Evolutionary conservation across 2,329 filamentous ascomycete genomes (phyloP), one percentile per base, ranked within the genome.

Genomic region (Monosporascus ibericus): DNA sequence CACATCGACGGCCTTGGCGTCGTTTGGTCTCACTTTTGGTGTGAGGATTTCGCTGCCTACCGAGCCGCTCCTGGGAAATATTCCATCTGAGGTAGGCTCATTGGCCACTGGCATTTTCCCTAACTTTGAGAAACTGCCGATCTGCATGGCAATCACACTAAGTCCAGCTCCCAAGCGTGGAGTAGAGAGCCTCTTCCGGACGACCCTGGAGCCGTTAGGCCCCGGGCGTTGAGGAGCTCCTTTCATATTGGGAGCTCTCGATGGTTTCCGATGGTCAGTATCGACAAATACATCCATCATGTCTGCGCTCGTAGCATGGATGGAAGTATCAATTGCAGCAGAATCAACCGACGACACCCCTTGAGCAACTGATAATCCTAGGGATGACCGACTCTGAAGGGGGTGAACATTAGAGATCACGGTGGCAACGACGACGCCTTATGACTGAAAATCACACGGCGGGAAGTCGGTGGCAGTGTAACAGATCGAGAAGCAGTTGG

Each of bases 151-250:
- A 39, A 24, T 52, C 47, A 24, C 50, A 48, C 30, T 18, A 22
- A 65, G 54, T 20, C 60, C 58, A 40, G 63, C 62, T 3, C 63
- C 63, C 25, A 65, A 55, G 27, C 50, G 58, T 47, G 62, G 62
- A 3, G 52, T 46, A 7, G 60, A 55, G 17, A 49, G 27, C 25
- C 50, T 52, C 27, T 55, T 60, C 52, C 58, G 61, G 49, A 52
- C 34, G 6, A 58, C 56, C 11, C 53, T 52, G n/a, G 60, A 63
- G 42, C 60, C 58, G 51, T 52, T 55, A 11, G 59, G 60, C 27
- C 56, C 57, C 1, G 58, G 56, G 14, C 40, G 52, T 30, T 58
- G 60, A 6, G 57, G 53, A 6, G 48, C 17, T 22, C 53, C 53
- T 50, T 50, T 60, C 58, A 59, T 60, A n/a, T 48, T 58, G 37